phyloP scores from a whole-genome alignment of 805 yeast genomes.

The Nakazawaea holstii region DNA sequence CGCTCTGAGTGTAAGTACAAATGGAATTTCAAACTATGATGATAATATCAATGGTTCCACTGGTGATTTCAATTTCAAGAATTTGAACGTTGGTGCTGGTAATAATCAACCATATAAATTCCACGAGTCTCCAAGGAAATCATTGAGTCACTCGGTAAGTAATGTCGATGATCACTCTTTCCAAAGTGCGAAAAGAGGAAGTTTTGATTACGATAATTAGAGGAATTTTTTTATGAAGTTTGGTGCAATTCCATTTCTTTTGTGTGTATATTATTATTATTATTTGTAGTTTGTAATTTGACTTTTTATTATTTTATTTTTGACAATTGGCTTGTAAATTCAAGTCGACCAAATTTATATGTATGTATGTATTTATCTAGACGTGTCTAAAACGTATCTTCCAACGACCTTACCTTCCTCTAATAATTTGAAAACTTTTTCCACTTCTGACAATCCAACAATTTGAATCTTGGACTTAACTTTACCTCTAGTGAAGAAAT shows the following conservation, averaged over 20 bases:
- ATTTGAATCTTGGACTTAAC: too few relatives aligned
- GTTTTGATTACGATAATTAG: constrained; percentile 2
- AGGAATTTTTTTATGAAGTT: neutral
- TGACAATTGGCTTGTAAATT: too few relatives aligned
- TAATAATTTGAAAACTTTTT: too few relatives aligned
- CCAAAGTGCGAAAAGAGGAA: neutral
- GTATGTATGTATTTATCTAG: too few relatives aligned
- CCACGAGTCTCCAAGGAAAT: constrained; percentile 8
- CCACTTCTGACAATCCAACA: too few relatives aligned
- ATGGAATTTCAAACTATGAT: constrained; percentile 5
- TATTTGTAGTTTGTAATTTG: too few relatives aligned
- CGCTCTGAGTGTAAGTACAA: neutral
- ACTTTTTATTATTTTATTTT: too few relatives aligned
- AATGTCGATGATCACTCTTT: neutral
- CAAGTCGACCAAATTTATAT: too few relatives aligned
- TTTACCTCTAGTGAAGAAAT: too few relatives aligned
- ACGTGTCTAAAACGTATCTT: too few relatives aligned
- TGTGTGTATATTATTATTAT: neutral
- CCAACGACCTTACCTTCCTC: too few relatives aligned
- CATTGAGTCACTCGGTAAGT: constrained; percentile 4
- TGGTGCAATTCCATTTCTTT: neutral
- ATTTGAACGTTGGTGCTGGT: neutral
- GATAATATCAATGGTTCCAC: neutral
- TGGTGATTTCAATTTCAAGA: constrained; percentile 7
- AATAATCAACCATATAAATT: constrained; percentile 3